Evolutionary conservation across 192 early-diverging fungal genomes (phyloP).

Genomic region (Entomortierella beljakovae): DNA sequence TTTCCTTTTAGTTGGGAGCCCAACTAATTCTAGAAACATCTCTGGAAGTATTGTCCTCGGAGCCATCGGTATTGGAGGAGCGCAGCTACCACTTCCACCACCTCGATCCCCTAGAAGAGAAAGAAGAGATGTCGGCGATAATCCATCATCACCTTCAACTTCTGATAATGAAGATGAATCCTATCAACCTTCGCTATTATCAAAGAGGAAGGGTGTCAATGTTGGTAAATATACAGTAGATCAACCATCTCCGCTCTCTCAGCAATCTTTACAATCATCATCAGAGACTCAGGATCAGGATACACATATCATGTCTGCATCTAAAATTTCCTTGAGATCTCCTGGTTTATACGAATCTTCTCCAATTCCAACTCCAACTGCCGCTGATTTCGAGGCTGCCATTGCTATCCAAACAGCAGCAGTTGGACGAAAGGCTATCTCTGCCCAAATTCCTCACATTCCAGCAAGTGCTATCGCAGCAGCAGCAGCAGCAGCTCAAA

Average conservation of each 20-base stretch:
- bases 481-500: background rate
- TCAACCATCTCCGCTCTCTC: slow-evolving; percentile 7
- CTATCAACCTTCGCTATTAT: background rate
- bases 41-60: slow-evolving; percentile 18
- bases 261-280: background rate
- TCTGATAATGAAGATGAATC: slow-evolving; percentile 48
- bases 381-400: background rate
- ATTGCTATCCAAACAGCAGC: background rate
- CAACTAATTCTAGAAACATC: slow-evolving; percentile 13
- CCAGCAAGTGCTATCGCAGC: background rate
- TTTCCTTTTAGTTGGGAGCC: slow-evolving; percentile 17
- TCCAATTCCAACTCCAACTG: background rate
- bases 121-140: slow-evolving; percentile 26
- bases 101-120: slow-evolving; percentile 51
- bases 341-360: slow-evolving; percentile 5
- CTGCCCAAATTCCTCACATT: slow-evolving; percentile 36
- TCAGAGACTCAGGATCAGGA: slow-evolving; percentile 8
- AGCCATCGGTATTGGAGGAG: background rate
- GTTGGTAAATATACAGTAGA: background rate
- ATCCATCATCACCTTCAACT: slow-evolving; percentile 14
- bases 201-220: slow-evolving; percentile 1
- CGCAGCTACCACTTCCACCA: slow-evolving; percentile 27
- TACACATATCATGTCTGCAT: slow-evolving; percentile 3
- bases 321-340: slow-evolving; percentile 1
- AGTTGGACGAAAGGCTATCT: slow-evolving; percentile 25